Conservation (phyloP, 2,329 filamentous ascomycete genomes). For the Lecanosticta acicola region DNA sequence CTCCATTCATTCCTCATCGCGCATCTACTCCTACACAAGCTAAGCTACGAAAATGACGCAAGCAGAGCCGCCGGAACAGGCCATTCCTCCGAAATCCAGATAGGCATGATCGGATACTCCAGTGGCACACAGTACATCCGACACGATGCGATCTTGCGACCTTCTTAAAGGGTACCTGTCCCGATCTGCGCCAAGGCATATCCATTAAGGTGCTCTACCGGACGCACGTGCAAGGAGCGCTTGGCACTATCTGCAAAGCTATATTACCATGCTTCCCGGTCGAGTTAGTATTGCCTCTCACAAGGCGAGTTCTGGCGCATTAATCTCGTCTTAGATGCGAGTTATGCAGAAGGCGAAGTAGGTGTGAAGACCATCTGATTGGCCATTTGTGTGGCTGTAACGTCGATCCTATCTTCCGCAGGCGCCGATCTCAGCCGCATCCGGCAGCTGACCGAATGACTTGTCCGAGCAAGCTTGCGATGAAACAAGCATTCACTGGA, state of each 20-base stretch:
- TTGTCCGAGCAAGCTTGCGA: not conserved
- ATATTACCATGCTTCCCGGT: too few species aligned
- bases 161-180: not conserved
- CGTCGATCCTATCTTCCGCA: not conserved
- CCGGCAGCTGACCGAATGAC: not conserved
- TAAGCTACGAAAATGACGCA: too few species aligned
- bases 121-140: too few species aligned
- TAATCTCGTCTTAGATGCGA: not conserved
- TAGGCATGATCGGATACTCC: too few species aligned
- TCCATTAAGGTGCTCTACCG: not conserved
- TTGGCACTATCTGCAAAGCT: not conserved
- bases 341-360: not conserved
- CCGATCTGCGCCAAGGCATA: not conserved
- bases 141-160: too few species aligned
- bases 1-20: too few species aligned
- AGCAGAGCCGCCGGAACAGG: too few species aligned
- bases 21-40: too few species aligned
- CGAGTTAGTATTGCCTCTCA: too few species aligned
- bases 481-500: not conserved
- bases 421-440: not conserved
- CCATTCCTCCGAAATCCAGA: too few species aligned
- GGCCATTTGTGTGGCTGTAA: not conserved
- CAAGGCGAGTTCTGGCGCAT: not conserved
- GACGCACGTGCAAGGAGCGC: not conserved
- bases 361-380: not conserved